These are phyloP conservation scores for Myxozyma nipponensis DNA, from an alignment of 805 yeast species.

Conservation along the genomic window DNA sequence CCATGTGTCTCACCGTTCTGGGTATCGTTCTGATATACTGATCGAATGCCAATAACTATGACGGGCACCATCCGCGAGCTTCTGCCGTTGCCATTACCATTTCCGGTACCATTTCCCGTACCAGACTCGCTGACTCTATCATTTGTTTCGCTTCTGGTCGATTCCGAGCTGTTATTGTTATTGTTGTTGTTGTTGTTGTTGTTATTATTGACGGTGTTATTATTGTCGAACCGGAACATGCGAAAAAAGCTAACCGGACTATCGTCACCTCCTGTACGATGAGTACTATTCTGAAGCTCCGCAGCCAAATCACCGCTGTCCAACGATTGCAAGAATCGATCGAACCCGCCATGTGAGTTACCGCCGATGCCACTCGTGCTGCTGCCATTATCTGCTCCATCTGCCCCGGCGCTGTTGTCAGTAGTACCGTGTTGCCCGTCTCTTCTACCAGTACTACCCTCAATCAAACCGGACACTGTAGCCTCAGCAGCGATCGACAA, in stretches of 20 bases:
- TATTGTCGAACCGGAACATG: conserved; percentile 36
- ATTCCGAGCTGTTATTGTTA: conserved; percentile 2
- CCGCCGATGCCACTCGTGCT: too few relatives aligned
- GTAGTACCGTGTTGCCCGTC: background rate
- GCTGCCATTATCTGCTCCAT: conserved; percentile 18
- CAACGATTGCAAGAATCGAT: conserved; percentile 44
- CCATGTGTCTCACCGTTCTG: conserved; percentile 13
- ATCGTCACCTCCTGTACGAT: conserved; percentile 6
- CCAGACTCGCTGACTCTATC: conserved; percentile 2
- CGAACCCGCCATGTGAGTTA: conserved; percentile 39
- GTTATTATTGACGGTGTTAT: conserved; percentile 35
- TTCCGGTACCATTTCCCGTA: background rate
- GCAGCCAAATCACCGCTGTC: conserved; percentile 41
- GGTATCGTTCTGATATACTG: conserved; percentile 32
- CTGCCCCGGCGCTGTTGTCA: conserved; percentile 20
- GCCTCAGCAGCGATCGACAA: conserved; percentile 47
- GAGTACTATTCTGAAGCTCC: conserved; percentile 36
- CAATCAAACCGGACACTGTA: conserved; percentile 41
- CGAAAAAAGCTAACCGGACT: conserved; percentile 36
- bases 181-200: conserved; percentile 8
- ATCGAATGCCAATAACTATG: conserved; percentile 48
- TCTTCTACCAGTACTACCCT: background rate
- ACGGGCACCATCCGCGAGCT: conserved; percentile 42
- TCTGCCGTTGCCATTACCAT: background rate
- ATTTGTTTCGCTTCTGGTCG: background rate